Evolutionary conservation across 148 eudicot species (phyloP).

Genomic region (Rhododendron kiyosumense): DNA sequence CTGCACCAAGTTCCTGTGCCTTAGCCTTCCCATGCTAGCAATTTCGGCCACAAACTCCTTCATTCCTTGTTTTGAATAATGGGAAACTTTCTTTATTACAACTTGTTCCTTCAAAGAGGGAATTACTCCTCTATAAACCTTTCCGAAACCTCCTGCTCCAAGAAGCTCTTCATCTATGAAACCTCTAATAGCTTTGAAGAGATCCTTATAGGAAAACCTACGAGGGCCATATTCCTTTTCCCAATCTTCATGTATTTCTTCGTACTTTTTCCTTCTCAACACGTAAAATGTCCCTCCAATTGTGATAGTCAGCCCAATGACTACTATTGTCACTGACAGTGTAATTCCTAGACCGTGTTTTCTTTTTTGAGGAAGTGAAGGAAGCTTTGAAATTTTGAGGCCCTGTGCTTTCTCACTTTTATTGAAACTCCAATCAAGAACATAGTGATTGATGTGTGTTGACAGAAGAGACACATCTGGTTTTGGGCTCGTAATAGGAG

Average conservation of each 20-base stretch:
- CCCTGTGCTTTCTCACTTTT: conserved; percentile 6
- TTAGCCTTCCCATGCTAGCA: conserved; percentile 34
- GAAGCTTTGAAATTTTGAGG: conserved; percentile 11
- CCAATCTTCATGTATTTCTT: conserved; percentile 5
- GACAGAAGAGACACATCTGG: conserved; percentile 20
- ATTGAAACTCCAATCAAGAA: conserved; percentile 29
- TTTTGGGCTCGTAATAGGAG: conserved; percentile 24
- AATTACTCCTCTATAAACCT: conserved; percentile 39
- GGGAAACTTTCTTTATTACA: conserved; percentile 35
- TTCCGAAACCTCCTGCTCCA: conserved; percentile 41
- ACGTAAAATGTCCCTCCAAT: not conserved
- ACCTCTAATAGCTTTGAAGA: conserved; percentile 34
- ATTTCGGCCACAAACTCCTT: conserved; percentile 34
- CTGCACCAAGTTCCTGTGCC: conserved; percentile 42
- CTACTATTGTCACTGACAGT: not conserved
- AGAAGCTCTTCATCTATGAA: conserved; percentile 27
- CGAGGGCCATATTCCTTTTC: conserved; percentile 13
- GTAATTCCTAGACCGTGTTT: not conserved
- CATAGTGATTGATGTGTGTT: conserved; percentile 13
- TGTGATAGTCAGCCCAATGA: not conserved
- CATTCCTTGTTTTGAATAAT: conserved; percentile 39
- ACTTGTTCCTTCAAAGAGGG: conserved; percentile 14
- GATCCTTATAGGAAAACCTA: conserved; percentile 29
- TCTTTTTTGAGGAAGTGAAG: not conserved
- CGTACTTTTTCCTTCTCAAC: not conserved